Conservation (phyloP, 495 filamentous ascomycete species). For the Cetradonia linearis region DNA sequence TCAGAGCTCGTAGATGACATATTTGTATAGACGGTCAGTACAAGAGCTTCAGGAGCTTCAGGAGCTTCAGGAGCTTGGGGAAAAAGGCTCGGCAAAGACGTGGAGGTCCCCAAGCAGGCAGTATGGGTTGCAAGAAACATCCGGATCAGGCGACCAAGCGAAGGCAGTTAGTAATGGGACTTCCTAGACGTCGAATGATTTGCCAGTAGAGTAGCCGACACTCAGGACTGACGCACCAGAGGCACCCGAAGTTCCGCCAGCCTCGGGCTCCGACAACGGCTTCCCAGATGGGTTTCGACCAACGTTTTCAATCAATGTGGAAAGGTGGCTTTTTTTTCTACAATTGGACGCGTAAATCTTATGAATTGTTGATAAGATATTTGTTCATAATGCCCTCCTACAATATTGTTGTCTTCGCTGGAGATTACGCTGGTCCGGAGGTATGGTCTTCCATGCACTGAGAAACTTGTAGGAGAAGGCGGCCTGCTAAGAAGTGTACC, state of each 20-base stretch:
- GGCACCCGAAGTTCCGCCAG: not conserved
- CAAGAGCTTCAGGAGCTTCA: not conserved
- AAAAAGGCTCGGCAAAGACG: not conserved
- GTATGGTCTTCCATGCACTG: slow-evolving; percentile 36
- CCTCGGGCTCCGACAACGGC: not conserved
- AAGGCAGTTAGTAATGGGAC: too few species aligned
- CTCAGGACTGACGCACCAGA: not conserved
- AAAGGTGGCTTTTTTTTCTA: not conserved
- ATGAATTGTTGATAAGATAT: not conserved
- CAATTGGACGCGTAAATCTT: not conserved
- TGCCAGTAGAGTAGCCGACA: too few species aligned
- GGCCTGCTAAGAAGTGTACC: not conserved
- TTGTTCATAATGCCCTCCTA: slow-evolving; percentile 35
- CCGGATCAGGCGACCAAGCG: too few species aligned
- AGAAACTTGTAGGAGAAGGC: not conserved
- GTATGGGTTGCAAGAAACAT: not conserved
- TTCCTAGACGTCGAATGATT: too few species aligned
- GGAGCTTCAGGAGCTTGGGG: not conserved
- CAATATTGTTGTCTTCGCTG: slow-evolving; percentile 62
- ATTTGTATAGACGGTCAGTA: not conserved
- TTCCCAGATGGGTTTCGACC: too few species aligned
- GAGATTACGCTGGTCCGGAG: slow-evolving; percentile 94
- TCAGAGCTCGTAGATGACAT: not conserved
- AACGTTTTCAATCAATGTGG: not conserved
- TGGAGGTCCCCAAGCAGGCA: not conserved